phyloP scores from a whole-genome alignment of 805 yeast genomes.

The Wickerhamomyces rabaulensis region DNA sequence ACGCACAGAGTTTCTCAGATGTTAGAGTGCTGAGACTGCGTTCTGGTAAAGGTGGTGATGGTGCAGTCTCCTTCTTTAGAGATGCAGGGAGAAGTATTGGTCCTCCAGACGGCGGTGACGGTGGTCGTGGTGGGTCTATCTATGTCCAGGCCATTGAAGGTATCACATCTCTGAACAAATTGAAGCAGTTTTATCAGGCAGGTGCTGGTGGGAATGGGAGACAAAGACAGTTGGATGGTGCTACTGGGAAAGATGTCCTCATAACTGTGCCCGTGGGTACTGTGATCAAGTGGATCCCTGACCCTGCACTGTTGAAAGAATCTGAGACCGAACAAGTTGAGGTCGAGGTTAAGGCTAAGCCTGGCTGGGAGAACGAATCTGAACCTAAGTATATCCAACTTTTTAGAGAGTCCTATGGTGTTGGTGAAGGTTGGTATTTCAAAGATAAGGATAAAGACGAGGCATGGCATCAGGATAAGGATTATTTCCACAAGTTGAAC shows the following conservation, averaged over 20 bases:
- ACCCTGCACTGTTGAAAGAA: conserved; percentile 43
- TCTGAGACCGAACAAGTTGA: conserved; percentile 16
- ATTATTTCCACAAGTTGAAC: conserved; percentile 61
- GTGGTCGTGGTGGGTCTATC: conserved; percentile 88
- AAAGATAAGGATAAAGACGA: conserved; percentile 60
- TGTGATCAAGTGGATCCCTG: conserved; percentile 76
- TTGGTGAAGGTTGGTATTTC: conserved; percentile 88
- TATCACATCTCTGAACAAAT: conserved; percentile 62
- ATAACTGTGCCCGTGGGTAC: conserved; percentile 93
- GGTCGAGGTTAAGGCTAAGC: conserved; percentile 32
- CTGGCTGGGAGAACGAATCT: conserved; percentile 18
- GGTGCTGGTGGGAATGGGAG: conserved; percentile 68
- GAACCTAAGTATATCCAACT: conserved; percentile 51
- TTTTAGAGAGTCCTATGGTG: conserved; percentile 51
- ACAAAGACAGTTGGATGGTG: conserved; percentile 80
- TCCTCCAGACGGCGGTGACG: conserved; percentile 99
- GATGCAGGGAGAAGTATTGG: conserved; percentile 84
- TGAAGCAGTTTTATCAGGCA: conserved; percentile 66
- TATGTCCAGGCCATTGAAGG: conserved; percentile 78
- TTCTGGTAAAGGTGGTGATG: conserved; percentile 89
- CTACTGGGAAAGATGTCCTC: conserved; percentile 70
- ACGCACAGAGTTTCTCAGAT: conserved; percentile 49
- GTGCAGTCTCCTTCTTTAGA: conserved; percentile 77
- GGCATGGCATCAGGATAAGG: conserved; percentile 59
- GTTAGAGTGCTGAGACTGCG: conserved; percentile 57